Conservation (phyloP, 106 monocot species). For the Acorus gramineus region DNA sequence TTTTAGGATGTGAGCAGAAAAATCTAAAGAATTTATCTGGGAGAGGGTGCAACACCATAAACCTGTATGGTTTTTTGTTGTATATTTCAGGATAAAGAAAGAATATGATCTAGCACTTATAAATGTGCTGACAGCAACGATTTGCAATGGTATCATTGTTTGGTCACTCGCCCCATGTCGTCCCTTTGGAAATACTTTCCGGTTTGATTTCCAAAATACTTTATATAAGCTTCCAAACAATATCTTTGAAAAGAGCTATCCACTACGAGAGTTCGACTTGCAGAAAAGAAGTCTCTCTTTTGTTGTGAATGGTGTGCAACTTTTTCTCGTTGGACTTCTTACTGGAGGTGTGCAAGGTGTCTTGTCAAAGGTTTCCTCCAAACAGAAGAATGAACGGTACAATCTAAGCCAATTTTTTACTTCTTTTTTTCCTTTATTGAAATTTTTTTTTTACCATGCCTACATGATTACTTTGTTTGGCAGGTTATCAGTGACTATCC, state of each 20-base stretch:
- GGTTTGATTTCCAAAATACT: constrained; percentile 79
- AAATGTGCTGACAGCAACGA: constrained; percentile 69
- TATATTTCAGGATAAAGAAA: constrained; percentile 59
- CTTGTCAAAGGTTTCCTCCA: constrained; percentile 46
- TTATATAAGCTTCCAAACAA: constrained; percentile 98
- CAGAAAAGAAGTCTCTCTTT: constrained; percentile 76
- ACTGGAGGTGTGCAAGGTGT: constrained; percentile 72
- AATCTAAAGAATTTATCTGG: too few species aligned
- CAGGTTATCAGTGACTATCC: constrained; percentile 79
- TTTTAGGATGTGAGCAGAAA: too few species aligned
- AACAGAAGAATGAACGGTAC: constrained; percentile 56
- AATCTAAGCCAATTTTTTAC: background rate
- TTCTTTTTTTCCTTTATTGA: background rate
- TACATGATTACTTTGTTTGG: background rate
- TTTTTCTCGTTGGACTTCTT: constrained; percentile 60
- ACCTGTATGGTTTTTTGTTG: too few species aligned
- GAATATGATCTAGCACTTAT: constrained; percentile 92
- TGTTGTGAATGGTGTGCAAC: constrained; percentile 74
- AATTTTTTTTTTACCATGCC: background rate
- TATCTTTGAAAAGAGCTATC: constrained; percentile 88
- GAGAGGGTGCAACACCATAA: too few species aligned
- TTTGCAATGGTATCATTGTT: constrained; percentile 83
- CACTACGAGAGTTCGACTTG: constrained; percentile 84
- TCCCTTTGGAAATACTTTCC: constrained; percentile 89
- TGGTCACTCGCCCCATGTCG: constrained; percentile 96